Conservation (phyloP, 768 basidiomycete genomes). For the Leccinum sublutescens region DNA sequence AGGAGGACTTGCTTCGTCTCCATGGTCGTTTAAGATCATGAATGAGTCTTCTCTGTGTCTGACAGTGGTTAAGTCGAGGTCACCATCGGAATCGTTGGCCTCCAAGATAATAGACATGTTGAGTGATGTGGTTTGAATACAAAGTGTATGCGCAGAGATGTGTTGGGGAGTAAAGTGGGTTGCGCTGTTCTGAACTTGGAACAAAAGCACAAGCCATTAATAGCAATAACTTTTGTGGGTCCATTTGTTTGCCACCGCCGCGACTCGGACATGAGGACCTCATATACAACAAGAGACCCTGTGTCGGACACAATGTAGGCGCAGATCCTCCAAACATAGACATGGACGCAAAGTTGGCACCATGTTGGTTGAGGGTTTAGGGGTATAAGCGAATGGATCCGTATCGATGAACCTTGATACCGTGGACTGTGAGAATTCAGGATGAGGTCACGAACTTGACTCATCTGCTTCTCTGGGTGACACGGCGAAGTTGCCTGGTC, state of each 20-base stretch:
- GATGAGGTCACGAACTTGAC: background rate
- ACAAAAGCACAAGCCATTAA: background rate
- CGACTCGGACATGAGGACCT: slow-evolving; percentile 1
- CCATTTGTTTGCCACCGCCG: slow-evolving; percentile 9
- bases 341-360: slow-evolving; percentile 22
- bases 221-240: background rate
- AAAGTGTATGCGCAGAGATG: background rate
- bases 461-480: background rate
- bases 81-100: slow-evolving; percentile 5
- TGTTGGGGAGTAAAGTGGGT: background rate
- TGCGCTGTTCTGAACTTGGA: background rate
- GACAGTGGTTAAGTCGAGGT: slow-evolving; percentile 8
- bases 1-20: slow-evolving; percentile 1
- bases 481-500: background rate
- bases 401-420: slow-evolving; percentile 23
- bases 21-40: slow-evolving; percentile 4
- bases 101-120: slow-evolving; percentile 20
- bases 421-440: slow-evolving; percentile 1
- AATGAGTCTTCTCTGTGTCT: slow-evolving; percentile 10
- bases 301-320: background rate
- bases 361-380: slow-evolving; percentile 4
- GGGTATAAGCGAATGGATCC: background rate
- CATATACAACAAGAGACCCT: background rate
- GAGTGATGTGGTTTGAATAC: background rate
- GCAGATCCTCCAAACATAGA: slow-evolving; percentile 19